A percentile compares a stretch with the other conserved stretches of the same genome.
Evolutionary conservation across 768 basidiomycete genomes (phyloP).

Genomic region (Hemileccinum rubropunctum): DNA sequence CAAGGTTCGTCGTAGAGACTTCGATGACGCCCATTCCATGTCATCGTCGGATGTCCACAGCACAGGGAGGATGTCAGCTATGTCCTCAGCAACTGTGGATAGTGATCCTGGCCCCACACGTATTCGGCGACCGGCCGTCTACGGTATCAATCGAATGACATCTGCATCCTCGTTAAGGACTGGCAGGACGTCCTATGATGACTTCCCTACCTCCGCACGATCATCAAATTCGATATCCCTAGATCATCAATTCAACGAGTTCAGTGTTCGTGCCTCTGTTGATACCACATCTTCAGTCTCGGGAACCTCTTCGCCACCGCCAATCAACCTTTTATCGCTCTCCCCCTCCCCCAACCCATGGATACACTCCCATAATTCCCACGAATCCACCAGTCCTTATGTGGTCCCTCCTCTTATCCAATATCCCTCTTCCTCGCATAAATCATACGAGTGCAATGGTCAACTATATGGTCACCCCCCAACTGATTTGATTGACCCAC

Average conservation of each 20-base stretch:
- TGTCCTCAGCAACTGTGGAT: slow-evolving; percentile 82
- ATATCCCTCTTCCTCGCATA: slow-evolving; percentile 38
- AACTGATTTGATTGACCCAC: slow-evolving; percentile 58
- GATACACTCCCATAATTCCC: slow-evolving; percentile 45
- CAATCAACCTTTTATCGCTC: slow-evolving; percentile 69
- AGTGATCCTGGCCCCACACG: slow-evolving; percentile 81
- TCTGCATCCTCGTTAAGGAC: slow-evolving; percentile 69
- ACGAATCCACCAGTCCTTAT: slow-evolving; percentile 39
- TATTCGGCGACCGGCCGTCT: slow-evolving; percentile 59
- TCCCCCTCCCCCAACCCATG: slow-evolving; percentile 63
- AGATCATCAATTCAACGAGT: slow-evolving; percentile 77
- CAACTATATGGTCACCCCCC: slow-evolving; percentile 55
- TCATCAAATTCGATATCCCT: slow-evolving; percentile 79
- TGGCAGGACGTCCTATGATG: slow-evolving; percentile 59
- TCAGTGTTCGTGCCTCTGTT: slow-evolving; percentile 66
- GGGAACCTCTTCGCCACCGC: slow-evolving; percentile 72
- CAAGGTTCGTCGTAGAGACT: slow-evolving; percentile 80
- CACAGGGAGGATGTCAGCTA: slow-evolving; percentile 67
- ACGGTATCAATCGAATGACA: slow-evolving; percentile 71
- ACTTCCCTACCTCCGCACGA: slow-evolving; percentile 68
- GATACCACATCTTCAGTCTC: slow-evolving; percentile 55
- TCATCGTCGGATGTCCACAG: slow-evolving; percentile 85
- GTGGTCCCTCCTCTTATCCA: slow-evolving; percentile 36
- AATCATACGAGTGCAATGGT: slow-evolving; percentile 51
- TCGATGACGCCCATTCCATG: slow-evolving; percentile 90